Conservation (phyloP, 2,329 filamentous ascomycete species). For the Thelonectria discophora region DNA sequence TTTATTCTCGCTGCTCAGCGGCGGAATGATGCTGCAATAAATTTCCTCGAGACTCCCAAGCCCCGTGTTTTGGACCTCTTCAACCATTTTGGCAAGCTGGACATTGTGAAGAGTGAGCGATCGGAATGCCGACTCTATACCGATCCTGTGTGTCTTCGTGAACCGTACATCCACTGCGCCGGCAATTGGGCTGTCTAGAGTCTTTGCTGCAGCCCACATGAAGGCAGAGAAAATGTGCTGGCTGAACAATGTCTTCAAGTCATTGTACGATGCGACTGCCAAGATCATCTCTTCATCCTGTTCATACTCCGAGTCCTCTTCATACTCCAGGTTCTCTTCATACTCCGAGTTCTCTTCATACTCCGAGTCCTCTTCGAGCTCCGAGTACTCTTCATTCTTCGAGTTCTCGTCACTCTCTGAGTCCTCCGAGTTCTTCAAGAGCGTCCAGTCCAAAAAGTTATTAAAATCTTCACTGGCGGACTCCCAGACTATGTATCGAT, state of each 20-base stretch:
- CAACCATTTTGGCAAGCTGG: conserved; percentile 32
- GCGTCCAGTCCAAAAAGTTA: too few species aligned
- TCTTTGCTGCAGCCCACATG: conserved; percentile 40
- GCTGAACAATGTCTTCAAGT: conserved; percentile 31
- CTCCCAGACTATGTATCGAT: too few species aligned
- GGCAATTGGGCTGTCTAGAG: conserved; percentile 8
- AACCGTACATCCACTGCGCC: background rate
- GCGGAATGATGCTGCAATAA: conserved; percentile 43
- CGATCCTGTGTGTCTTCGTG: background rate
- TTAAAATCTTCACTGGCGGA: background rate
- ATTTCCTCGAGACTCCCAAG: conserved; percentile 30
- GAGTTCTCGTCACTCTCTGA: too few species aligned
- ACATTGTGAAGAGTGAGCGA: conserved; percentile 34
- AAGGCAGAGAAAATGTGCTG: conserved; percentile 44
- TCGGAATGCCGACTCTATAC: conserved; percentile 13
- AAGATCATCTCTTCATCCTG: background rate
- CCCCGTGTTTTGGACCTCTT: conserved; percentile 37
- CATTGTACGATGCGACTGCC: conserved; percentile 19
- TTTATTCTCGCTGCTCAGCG: conserved; percentile 31
- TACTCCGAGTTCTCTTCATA: too few species aligned
- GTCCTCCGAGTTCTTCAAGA: too few species aligned
- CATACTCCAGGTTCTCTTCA: background rate
- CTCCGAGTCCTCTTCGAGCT: too few species aligned
- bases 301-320: too few species aligned
- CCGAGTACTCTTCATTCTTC: too few species aligned